Evolutionary conservation across 495 filamentous ascomycete genomes (phyloP), one percentile per base, ranked within the genome.

Genomic region (Penicillium steckii): DNA sequence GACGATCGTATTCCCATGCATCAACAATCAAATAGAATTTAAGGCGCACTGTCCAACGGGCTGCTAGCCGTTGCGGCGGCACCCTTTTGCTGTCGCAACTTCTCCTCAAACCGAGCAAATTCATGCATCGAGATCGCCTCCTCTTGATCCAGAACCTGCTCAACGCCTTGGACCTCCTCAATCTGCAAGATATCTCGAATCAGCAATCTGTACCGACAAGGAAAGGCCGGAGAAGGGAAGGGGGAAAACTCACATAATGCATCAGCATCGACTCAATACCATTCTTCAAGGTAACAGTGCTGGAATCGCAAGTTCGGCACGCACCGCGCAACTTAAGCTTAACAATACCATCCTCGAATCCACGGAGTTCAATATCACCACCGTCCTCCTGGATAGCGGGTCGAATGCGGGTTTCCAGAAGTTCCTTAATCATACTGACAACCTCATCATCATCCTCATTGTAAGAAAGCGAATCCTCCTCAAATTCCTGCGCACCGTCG

Each of bases 241-340:
- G 23, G 45, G n/a, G n/a, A 35, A 23, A 44, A 76, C 79, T 71
- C 56, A 82, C 80, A 59, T 88, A 88, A 61, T 87, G 85, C 92
- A 95, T 96, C 62, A 97, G 70, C 92, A 97, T 96, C 38, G 87
- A 88, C 76, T 98, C 95, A 65, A 98, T 98, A 8, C 94, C 94
- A 67, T 94, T 97, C 75, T 90, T 91, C 57, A 98, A 68, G 22
- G 94, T 97, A 22, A 96, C 90, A 0, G 93, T 96, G 67, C 91
- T 96, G 32, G 88, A 93, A 61, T 97, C 94, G 68, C 94, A 97
- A 19, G 93, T 97, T 44, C 93, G 79, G 68, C 94, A 98, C 29
- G 94, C 94, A 32, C 94, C 94, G 10, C 91, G 79, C 54, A 98
- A 69, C 75, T 96, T 98, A 55, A 98, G 66, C 62, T 85, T 59